Evolutionary conservation across 177 flowering plant species (phyloP).

Genomic region (Tripterygium wilfordii): DNA sequence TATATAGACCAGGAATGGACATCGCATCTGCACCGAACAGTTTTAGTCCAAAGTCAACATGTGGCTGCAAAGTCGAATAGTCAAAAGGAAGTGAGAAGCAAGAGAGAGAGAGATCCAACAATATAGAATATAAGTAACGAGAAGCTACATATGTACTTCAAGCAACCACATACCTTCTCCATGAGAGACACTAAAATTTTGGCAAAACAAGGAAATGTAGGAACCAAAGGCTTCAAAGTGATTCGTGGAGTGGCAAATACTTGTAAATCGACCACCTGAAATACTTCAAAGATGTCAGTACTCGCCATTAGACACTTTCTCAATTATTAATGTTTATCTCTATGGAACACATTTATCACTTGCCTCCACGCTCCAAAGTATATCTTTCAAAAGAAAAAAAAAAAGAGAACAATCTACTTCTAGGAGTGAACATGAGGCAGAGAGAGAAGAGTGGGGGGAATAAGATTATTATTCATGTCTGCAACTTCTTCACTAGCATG

Average conservation of each 20-base stretch:
- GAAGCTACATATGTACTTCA: not conserved
- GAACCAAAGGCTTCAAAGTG: conserved; percentile 93
- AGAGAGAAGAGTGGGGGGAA: no score
- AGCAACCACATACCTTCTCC: conserved; percentile 65
- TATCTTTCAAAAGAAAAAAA: no score
- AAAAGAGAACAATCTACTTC: no score
- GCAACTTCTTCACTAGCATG: no score
- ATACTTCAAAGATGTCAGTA: conserved; percentile 17
- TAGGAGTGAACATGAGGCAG: no score
- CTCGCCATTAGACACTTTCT: not conserved
- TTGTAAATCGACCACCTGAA: conserved; percentile 90
- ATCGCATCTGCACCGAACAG: conserved; percentile 64
- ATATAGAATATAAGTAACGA: not conserved
- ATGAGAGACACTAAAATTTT: conserved; percentile 81
- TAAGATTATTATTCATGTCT: no score
- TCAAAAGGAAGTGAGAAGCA: not conserved
- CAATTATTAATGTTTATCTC: no score
- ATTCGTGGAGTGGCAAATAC: conserved; percentile 91
- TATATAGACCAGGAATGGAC: conserved; percentile 66
- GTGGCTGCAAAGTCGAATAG: conserved; percentile 43
- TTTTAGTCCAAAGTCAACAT: conserved; percentile 71
- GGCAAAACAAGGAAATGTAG: conserved; percentile 89
- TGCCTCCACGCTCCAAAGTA: no score
- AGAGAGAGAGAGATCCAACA: not conserved
- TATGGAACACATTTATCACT: no score